A percentile compares a stretch with the other conserved stretches of the same genome.
These are phyloP conservation scores for Phytophthora foliorum DNA, from an alignment of 352 stramenopile genomes.

Conservation along the genomic window DNA sequence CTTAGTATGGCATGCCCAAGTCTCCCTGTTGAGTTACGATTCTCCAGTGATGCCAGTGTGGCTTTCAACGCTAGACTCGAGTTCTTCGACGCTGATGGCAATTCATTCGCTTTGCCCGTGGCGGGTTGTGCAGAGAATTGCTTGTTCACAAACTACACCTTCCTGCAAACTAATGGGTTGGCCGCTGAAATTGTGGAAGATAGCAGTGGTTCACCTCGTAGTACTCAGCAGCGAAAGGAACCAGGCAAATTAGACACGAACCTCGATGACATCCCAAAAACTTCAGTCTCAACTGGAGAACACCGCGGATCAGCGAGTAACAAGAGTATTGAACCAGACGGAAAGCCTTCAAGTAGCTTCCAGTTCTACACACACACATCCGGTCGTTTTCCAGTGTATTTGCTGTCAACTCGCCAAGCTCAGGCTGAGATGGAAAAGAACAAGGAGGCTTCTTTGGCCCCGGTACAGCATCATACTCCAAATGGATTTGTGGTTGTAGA, in stretches of 20 bases:
- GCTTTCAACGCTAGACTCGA: conserved; percentile 93
- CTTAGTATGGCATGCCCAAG: conserved; percentile 85
- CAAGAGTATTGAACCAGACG: conserved; percentile 7
- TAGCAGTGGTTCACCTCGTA: not conserved
- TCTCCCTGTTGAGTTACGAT: conserved; percentile 89
- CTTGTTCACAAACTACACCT: conserved; percentile 91
- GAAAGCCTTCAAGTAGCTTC: conserved; percentile 20
- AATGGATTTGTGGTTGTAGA: conserved; percentile 67
- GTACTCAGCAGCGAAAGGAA: conserved; percentile 21
- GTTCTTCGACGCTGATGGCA: conserved; percentile 94
- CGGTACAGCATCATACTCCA: conserved; percentile 17
- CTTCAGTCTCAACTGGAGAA: not conserved
- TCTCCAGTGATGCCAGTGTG: conserved; percentile 85
- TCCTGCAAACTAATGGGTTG: conserved; percentile 65
- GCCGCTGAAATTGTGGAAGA: conserved; percentile 21
- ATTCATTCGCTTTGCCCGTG: conserved; percentile 87
- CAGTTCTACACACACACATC: conserved; percentile 63
- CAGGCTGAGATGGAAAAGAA: conserved; percentile 51
- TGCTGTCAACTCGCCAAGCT: conserved; percentile 57
- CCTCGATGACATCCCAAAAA: not conserved
- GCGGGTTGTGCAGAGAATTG: conserved; percentile 93
- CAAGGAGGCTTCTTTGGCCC: conserved; percentile 16
- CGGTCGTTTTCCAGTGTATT: conserved; percentile 67
- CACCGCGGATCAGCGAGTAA: conserved; percentile 1
- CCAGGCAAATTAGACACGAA: not conserved